Evolutionary conservation across 2,329 filamentous ascomycete genomes (phyloP).

Genomic region (Drechslera avenae): DNA sequence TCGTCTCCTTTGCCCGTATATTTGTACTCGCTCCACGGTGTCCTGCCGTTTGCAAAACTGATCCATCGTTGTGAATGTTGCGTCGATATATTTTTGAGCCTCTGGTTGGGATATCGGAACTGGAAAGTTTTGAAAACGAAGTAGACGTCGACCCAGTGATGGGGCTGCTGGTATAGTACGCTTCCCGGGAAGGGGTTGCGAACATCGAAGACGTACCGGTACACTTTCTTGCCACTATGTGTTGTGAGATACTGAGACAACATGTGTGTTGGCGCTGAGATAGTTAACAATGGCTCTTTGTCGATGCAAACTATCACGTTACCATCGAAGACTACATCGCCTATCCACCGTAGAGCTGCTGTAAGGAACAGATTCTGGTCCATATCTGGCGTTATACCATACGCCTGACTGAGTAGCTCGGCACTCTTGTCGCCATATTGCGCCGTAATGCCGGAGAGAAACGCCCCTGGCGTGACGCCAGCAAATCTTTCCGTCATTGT

Average conservation of each 20-base stretch:
- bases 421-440: slow-evolving; percentile 18
- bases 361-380: slow-evolving; percentile 49
- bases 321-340: slow-evolving; percentile 53
- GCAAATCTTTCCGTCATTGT: background rate
- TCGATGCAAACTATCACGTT: background rate
- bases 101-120: slow-evolving; percentile 22
- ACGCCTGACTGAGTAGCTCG: slow-evolving; percentile 38
- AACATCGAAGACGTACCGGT: slow-evolving; percentile 36
- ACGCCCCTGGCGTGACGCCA: slow-evolving; percentile 18
- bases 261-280: slow-evolving; percentile 22
- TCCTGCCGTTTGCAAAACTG: slow-evolving; percentile 25
- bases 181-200: slow-evolving; percentile 33
- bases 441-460: slow-evolving; percentile 29
- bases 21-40: slow-evolving; percentile 27
- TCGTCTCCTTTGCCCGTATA: slow-evolving; percentile 14
- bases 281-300: background rate
- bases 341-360: slow-evolving; percentile 47
- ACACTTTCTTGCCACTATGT: slow-evolving; percentile 22
- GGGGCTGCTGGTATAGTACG: slow-evolving; percentile 24
- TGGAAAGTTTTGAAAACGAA: slow-evolving; percentile 33
- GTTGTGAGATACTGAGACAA: slow-evolving; percentile 16
- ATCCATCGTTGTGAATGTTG: slow-evolving; percentile 30
- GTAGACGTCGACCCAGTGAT: slow-evolving; percentile 40
- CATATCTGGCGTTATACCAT: slow-evolving; percentile 43
- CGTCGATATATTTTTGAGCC: slow-evolving; percentile 25